Base-by-base conservation (phyloP, 352 stramenopile genomes). In the Globisporangium iwayamae region DNA sequence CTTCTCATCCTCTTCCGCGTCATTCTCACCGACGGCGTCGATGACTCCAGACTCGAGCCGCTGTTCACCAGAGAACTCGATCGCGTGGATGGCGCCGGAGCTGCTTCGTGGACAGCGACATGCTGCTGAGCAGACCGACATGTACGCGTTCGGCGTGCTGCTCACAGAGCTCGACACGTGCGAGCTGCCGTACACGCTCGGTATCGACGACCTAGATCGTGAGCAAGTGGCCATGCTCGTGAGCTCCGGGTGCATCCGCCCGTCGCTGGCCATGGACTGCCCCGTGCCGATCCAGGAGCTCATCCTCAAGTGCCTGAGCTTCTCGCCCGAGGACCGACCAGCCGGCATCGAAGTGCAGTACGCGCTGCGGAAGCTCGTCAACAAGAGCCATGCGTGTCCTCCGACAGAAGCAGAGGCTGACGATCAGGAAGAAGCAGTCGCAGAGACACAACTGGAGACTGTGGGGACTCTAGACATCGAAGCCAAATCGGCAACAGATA, bases 91-190 rank as follows among this genome's bases (percentile, higher is more conserved):
- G 30, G 79, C 79, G 4, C 79, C 79, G 9, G 79, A 89, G 50
- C 52, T 89, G 13, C 70, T 89, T 4, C 65, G 69, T 13, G 74
- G 72, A 8, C 71, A 81, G 25, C 60, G 57, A 18, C 11, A 53
- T 10, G 52, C 54, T 62, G 74, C 57, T 41, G 72, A 76, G 8
- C 61, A 75, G 51, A 54, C 73, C 0, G 72, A 84, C 39, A 62
- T 86, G 28, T 88, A 88, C 56, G 56, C 79, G 10, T 56, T 88
- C 1, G 79, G 79, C 39, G 74, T 86, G 18, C 30, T 88, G 38
- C 54, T 88, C n/a, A 86, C 76, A 0, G 79, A 88, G 48, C 64
- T 89, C 7, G 79, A 89, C 45, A 87, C 79, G n/a, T 81, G 76
- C 18, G 62, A 83, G 54, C 60, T 74, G 7, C 79, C 79, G 9